Evolutionary conservation across 768 basidiomycete species (phyloP).

Genomic region (Lentinus brumalis): DNA sequence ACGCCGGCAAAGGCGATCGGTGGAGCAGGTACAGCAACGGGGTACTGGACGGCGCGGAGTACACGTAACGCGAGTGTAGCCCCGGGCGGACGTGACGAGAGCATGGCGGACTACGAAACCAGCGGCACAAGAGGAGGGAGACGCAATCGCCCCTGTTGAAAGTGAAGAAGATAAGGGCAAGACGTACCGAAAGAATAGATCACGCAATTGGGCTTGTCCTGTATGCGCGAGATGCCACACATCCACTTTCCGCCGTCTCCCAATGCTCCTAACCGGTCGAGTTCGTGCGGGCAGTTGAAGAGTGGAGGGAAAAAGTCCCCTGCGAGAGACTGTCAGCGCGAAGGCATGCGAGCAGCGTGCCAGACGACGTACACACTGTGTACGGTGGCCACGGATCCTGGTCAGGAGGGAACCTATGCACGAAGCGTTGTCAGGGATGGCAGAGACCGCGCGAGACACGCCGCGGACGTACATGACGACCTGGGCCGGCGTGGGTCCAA

Average conservation of each 20-base stretch:
- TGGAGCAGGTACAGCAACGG: background rate
- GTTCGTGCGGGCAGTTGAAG: conserved; percentile 52
- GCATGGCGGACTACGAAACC: background rate
- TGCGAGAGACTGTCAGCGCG: conserved; percentile 26
- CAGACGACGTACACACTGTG: conserved; percentile 30
- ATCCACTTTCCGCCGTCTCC: conserved; percentile 60
- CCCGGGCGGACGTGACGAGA: background rate
- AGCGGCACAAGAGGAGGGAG: background rate
- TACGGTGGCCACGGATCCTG: conserved; percentile 33
- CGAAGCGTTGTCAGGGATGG: too few relatives aligned
- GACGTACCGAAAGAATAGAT: conserved; percentile 52
- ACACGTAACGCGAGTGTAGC: background rate
- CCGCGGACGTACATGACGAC: conserved; percentile 28
- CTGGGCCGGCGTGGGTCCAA: conserved; percentile 31
- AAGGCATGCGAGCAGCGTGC: background rate
- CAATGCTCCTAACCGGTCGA: conserved; percentile 48
- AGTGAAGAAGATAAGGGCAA: background rate
- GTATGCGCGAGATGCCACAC: conserved; percentile 49
- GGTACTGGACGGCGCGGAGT: background rate
- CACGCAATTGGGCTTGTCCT: conserved; percentile 46
- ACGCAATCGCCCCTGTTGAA: background rate
- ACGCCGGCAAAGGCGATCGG: background rate
- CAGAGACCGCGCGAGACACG: background rate
- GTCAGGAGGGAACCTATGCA: conserved; percentile 33
- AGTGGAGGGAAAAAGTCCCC: conserved; percentile 61